These are phyloP conservation scores for Talaromyces liani DNA, from an alignment of 495 filamentous ascomycete species.

Conservation along the genomic window DNA sequence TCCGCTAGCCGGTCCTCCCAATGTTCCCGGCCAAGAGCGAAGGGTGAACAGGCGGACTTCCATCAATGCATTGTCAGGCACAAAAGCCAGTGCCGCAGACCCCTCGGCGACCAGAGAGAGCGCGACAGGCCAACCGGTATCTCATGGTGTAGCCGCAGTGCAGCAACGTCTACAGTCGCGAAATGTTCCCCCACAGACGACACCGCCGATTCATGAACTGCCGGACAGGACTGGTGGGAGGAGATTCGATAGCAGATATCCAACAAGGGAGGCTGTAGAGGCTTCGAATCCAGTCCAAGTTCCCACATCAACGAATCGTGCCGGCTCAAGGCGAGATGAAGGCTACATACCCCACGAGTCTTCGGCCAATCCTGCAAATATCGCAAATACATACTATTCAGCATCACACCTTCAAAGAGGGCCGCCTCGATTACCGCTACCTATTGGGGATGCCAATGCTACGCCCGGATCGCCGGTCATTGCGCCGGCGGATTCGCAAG, in stretches of 20 bases:
- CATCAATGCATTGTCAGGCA: conserved; percentile 28
- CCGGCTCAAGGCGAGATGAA: conserved; percentile 24
- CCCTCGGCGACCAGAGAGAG: conserved; percentile 35
- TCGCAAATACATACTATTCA: conserved; percentile 42
- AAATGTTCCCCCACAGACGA: conserved; percentile 12
- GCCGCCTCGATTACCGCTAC: conserved; percentile 81
- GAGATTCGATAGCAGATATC: conserved; percentile 19
- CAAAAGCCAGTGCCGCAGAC: conserved; percentile 34
- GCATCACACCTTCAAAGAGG: conserved; percentile 51
- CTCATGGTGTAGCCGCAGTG: conserved; percentile 24
- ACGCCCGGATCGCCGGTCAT: conserved; percentile 79
- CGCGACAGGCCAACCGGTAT: conserved; percentile 32
- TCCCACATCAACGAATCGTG: conserved; percentile 27
- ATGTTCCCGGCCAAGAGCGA: conserved; percentile 18
- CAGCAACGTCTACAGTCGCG: conserved; percentile 36
- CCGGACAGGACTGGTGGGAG: conserved; percentile 18
- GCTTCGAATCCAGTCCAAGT: conserved; percentile 44
- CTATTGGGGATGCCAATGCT: conserved; percentile 81
- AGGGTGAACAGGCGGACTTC: conserved; percentile 35
- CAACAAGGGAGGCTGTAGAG: conserved; percentile 22
- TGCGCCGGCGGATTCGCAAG: conserved; percentile 48
- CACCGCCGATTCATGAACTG: conserved; percentile 14
- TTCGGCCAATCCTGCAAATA: conserved; percentile 39
- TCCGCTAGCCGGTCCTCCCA: conserved; percentile 1
- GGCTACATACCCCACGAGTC: conserved; percentile 24